Evolutionary conservation across 208 protist species (phyloP), one percentile per base, ranked within the genome.

Genomic region (Entamoeba nuttalli): DNA sequence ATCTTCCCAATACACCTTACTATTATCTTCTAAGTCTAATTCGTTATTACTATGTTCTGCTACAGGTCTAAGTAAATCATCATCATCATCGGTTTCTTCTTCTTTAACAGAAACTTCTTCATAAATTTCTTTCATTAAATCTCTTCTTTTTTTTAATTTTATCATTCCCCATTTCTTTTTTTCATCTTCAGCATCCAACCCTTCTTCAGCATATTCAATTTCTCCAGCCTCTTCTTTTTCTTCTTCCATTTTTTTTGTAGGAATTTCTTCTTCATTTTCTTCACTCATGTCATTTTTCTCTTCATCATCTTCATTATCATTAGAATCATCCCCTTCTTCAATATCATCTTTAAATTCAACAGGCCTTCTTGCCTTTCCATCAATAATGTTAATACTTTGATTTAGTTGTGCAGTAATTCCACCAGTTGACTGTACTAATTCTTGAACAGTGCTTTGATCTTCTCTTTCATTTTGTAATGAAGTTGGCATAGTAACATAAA

Each of bases 401-500:
- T 96, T 95, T 55, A 98, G 94, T 41, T 96, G 51, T 35, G 94
- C 95, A 4, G 97, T 95, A 96, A 98, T 97, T 55, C 73, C 48
- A 21, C 97, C 97, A 62, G 96, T 96, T n/a, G 41, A n/a, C 51
- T 19, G 21, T 30, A 69, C n/a, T 19, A 51, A 50, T 52, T 52
- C 94, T 44, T 44, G 3, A 30, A 93, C 73, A 51, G 5, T 50
- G 5, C n/a, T 44, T 19, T 50, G 35, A 11, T 19, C 35, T 21
- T 93, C 25, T 41, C 73, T 50, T 30, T 35, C 41, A 9, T 35
- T 35, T 35, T 93, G 11, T 19, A 50, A 93, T 19, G n/a, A 71
- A 57, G 96, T 95, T 25, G 96, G 96, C 17, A 98, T 95, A 53
- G 98, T 97, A 95, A 99, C 98, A 96, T 99, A 99, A 94, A 99